Conservation (phyloP, 768 basidiomycete species). For the Jaapia argillacea region DNA sequence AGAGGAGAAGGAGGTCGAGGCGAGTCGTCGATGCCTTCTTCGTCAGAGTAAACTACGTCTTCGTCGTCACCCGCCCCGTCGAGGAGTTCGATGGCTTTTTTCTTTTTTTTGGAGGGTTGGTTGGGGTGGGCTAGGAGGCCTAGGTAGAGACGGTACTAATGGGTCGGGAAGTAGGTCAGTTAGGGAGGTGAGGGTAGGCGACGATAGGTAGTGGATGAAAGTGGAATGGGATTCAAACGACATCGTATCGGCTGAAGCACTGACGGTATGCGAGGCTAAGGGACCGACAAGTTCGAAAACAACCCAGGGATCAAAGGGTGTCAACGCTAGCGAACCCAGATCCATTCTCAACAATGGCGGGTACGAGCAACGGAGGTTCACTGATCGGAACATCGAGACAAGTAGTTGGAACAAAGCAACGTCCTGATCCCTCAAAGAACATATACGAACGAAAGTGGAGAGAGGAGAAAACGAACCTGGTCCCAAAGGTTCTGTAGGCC, state of each 20-base stretch:
- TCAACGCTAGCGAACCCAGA: no score
- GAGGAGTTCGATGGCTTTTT: background rate
- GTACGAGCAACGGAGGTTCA: no score
- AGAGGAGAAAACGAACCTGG: conserved; percentile 37
- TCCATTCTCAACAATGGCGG: no score
- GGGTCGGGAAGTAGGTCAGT: background rate
- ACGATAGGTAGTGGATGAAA: background rate
- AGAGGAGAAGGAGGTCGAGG: conserved; percentile 8
- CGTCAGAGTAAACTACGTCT: background rate
- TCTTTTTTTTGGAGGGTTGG: background rate
- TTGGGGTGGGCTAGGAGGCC: conserved; percentile 27
- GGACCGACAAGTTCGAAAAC: no score
- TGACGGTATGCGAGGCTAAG: no score
- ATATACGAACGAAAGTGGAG: no score
- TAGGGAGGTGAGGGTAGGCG: no score
- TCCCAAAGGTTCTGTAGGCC: conserved; percentile 47
- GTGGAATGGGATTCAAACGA: background rate
- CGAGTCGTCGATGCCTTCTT: conserved; percentile 11
- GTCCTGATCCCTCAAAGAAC: no score
- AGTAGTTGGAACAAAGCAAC: no score
- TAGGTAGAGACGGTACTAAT: conserved; percentile 50
- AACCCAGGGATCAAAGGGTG: no score
- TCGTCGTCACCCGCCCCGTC: background rate
- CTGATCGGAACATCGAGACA: no score
- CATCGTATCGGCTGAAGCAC: no score